Evolutionary conservation across 2,329 filamentous ascomycete species (phyloP), one percentile per base, ranked within the genome.

Genomic region (Albifimbria verrucaria): DNA sequence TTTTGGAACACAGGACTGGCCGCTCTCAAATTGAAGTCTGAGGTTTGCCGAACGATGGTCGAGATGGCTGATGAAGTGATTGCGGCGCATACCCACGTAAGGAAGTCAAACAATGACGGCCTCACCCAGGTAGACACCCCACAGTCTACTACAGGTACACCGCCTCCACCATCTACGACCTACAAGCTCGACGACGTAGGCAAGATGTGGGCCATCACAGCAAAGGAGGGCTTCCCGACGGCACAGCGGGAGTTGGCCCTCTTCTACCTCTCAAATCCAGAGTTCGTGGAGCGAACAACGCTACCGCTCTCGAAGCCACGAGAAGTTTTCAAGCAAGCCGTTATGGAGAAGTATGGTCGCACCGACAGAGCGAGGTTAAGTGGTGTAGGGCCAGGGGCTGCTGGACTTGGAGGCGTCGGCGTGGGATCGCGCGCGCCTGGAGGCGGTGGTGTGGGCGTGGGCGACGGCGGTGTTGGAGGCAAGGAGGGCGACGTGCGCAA

Each of bases 161-260:
- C 76, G 5, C 70, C 78, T 12, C 71, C 75, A 11, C 72, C 79
- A 0, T 74, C 83, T 3, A 80, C 85, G 52, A 81, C 85, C 46
- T 87, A 90, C 70, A 85, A 81, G 52, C 83, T 94, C 66, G 79
- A 85, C 43, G 91, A 97, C 66, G 93, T 92, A 0, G 92, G 89
- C 3, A 85, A 82, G 60, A 94, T 97, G 86, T 91, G 90, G 79
- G 88, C 90, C 57, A 94, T 97, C 66, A 93, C 92, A 1, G 94
- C 94, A 17, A 94, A 92, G 68, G 94, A 99, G 72, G 92, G 93
- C 39, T 70, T 69, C 45, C 81, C 92, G 0, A 89, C 90, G 12
- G 92, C 93, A 5, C 92, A 97, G 73, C 86, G 94, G 49, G 94
- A 99, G 72, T 81, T 99, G 17, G 94, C 90, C 2, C 89, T 96